phyloP scores from a whole-genome alignment of 2,329 filamentous ascomycete species.

The Trichoderma citrinoviride region DNA sequence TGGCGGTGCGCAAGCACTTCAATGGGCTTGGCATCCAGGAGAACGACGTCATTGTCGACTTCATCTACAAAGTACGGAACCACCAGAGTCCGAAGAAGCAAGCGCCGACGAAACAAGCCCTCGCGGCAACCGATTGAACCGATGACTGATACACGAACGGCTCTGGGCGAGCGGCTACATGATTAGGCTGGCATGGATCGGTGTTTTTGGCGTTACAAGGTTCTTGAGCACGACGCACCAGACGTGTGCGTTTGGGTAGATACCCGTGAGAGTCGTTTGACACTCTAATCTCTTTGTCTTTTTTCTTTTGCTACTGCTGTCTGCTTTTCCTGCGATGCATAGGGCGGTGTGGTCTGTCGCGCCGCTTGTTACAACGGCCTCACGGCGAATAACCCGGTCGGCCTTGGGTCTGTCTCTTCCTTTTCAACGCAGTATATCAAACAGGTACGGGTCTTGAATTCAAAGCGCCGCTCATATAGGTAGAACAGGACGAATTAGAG shows the following conservation, averaged over 20 bases:
- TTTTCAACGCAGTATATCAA: background rate
- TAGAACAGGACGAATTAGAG: background rate
- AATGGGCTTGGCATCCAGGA: constrained; percentile 76
- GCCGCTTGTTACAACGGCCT: background rate
- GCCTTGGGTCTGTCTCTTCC: background rate
- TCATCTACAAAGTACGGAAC: constrained; percentile 64
- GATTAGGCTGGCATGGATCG: constrained; percentile 13
- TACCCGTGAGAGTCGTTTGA: constrained; percentile 10
- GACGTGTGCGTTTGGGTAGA: constrained; percentile 10
- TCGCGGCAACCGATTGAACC: constrained; percentile 8
- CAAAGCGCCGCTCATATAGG: background rate
- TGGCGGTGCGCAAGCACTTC: constrained; percentile 76
- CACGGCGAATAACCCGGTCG: background rate
- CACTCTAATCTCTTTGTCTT: background rate
- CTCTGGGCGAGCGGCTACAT: background rate
- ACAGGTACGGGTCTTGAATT: background rate
- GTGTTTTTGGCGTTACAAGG: constrained; percentile 18
- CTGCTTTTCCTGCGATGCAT: background rate
- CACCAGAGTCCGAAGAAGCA: constrained; percentile 32
- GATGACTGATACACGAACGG: background rate
- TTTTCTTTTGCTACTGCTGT: background rate
- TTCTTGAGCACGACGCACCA: constrained; percentile 13
- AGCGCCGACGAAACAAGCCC: constrained; percentile 27
- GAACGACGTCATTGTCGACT: constrained; percentile 78
- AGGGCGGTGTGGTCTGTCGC: background rate